Evolutionary conservation across 331 rosid species (phyloP).

Genomic region (Phaseolus coccineus): DNA sequence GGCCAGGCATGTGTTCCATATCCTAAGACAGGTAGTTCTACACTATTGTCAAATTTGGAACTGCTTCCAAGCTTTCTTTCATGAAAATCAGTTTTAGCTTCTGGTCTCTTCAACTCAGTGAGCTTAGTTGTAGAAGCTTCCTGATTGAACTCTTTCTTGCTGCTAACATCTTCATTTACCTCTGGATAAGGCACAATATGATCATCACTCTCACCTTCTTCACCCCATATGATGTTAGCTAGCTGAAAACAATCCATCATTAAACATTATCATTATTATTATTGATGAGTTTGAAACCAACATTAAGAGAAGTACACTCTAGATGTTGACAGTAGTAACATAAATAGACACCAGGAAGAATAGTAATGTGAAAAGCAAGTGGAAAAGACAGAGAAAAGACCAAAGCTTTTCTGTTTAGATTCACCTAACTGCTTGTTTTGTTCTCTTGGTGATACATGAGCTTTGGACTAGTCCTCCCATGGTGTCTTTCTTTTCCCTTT

Average conservation of each 20-base stretch:
- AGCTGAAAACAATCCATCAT: slow-evolving; percentile 66
- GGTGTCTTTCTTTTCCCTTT: no score
- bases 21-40: slow-evolving; percentile 58
- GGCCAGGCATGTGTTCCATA: slow-evolving; percentile 61
- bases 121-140: slow-evolving; percentile 56
- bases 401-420: no score
- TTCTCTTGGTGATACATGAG: no score
- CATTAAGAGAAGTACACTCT: slow-evolving; percentile 13
- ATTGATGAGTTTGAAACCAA: slow-evolving; percentile 21
- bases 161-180: slow-evolving; percentile 62
- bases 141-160: slow-evolving; percentile 66
- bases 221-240: slow-evolving; percentile 90
- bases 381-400: not conserved
- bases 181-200: slow-evolving; percentile 89
- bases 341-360: slow-evolving; percentile 22
- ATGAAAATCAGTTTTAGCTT: slow-evolving; percentile 53
- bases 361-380: slow-evolving; percentile 6
- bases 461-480: no score
- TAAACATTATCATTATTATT: slow-evolving; percentile 34
- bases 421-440: no score
- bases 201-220: slow-evolving; percentile 76
- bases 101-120: slow-evolving; percentile 61
- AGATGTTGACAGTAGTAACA: slow-evolving; percentile 21
- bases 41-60: slow-evolving; percentile 53
- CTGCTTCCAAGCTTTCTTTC: slow-evolving; percentile 58